phyloP scores from a whole-genome alignment of 2,329 filamentous ascomycete genomes.

The Aspergillus quadricinctus region DNA sequence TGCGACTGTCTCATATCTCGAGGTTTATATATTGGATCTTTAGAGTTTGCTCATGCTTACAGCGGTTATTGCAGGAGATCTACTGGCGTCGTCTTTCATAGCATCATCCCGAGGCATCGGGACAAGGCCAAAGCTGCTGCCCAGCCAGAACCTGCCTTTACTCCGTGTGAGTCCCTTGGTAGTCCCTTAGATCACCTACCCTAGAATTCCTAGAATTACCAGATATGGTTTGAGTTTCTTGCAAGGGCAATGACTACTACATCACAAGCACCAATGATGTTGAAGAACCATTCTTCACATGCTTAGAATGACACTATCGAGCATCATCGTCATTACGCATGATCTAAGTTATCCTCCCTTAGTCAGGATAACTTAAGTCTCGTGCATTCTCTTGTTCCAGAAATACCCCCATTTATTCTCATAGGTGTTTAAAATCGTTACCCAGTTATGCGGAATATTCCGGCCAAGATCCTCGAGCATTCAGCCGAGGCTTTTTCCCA shows the following conservation, averaged over 20 bases:
- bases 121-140: not conserved
- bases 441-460: slow-evolving; percentile 4
- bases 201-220: not conserved
- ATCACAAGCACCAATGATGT: not conserved
- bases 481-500: slow-evolving; percentile 9
- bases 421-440: not conserved
- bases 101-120: slow-evolving; percentile 3
- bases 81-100: not conserved
- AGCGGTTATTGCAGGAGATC: not conserved
- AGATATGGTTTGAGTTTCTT: not conserved
- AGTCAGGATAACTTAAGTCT: not conserved
- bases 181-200: not conserved
- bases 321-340: not conserved
- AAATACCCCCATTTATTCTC: not conserved
- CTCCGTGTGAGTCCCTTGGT: not conserved
- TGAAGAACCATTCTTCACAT: not conserved
- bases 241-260: too few relatives aligned
- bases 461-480: slow-evolving; percentile 7
- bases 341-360: not conserved
- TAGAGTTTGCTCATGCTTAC: not conserved
- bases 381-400: not conserved
- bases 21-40: not conserved
- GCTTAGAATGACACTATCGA: not conserved
- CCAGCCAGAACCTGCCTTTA: not conserved
- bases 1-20: not conserved